These are phyloP conservation scores for Huiozyma sinensis DNA, from an alignment of 805 yeast species.

Conservation along the genomic window DNA sequence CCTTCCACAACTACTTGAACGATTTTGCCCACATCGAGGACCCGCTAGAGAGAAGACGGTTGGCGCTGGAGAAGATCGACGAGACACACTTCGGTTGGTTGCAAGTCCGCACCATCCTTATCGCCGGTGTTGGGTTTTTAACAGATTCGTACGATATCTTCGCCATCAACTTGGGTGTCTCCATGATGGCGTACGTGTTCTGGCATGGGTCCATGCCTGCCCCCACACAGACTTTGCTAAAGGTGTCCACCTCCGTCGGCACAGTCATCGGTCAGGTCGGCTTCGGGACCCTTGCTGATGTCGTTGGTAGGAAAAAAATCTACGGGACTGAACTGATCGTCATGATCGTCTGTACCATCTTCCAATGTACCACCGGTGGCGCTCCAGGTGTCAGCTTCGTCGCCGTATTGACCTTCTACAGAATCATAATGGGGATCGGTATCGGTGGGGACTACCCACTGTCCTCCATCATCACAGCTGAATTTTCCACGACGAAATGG, in stretches of 20 bases:
- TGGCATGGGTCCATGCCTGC: slow-evolving; percentile 57
- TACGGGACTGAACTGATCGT: slow-evolving; percentile 81
- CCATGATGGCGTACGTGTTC: slow-evolving; percentile 70
- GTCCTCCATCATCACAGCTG: slow-evolving; percentile 87
- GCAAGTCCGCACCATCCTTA: slow-evolving; percentile 68
- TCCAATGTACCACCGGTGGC: slow-evolving; percentile 64
- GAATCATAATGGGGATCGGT: slow-evolving; percentile 91
- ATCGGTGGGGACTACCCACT: slow-evolving; percentile 96
- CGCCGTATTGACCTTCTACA: slow-evolving; percentile 64
- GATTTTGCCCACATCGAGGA: slow-evolving; percentile 76
- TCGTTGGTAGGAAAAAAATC: slow-evolving; percentile 73
- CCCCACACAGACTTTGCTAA: slow-evolving; percentile 65
- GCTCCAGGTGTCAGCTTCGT: slow-evolving; percentile 64
- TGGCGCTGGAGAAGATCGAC: slow-evolving; percentile 76
- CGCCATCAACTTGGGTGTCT: slow-evolving; percentile 72
- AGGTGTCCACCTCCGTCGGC: slow-evolving; percentile 88
- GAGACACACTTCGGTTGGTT: slow-evolving; percentile 74
- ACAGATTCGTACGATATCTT: slow-evolving; percentile 91
- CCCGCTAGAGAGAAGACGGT: slow-evolving; percentile 75
- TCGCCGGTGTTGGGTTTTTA: slow-evolving; percentile 90
- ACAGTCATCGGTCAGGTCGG: slow-evolving; percentile 85
- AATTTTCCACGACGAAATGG: slow-evolving; percentile 90
- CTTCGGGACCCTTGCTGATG: slow-evolving; percentile 76
- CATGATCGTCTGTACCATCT: slow-evolving; percentile 68
- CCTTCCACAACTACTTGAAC: slow-evolving; percentile 72